Evolutionary conservation across 164 flowering plant species (phyloP).

Genomic region (Sedum album): DNA sequence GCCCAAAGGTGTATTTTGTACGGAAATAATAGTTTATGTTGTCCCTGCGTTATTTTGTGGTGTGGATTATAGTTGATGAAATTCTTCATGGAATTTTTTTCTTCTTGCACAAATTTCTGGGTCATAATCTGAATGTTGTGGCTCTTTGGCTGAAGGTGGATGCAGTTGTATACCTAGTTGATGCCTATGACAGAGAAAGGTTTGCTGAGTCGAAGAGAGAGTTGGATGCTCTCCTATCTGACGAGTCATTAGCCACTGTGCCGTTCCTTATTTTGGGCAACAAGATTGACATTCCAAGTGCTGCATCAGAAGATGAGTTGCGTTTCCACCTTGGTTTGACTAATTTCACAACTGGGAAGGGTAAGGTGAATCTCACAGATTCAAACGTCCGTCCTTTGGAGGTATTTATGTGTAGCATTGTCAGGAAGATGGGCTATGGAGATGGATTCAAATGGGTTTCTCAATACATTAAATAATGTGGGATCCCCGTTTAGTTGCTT

Average conservation of each 20-base stretch:
- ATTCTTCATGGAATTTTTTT: no score
- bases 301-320: conserved; percentile 49
- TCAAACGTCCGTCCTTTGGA: conserved; percentile 35
- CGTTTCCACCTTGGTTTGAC: conserved; percentile 36
- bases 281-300: conserved; percentile 47
- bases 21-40: background rate
- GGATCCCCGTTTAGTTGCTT: background rate
- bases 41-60: background rate
- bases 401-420: conserved; percentile 47
- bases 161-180: conserved; percentile 44
- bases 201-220: conserved; percentile 31
- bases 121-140: background rate
- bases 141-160: conserved; percentile 26
- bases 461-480: conserved; percentile 25
- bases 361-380: conserved; percentile 29
- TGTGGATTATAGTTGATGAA: background rate
- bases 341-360: conserved; percentile 43
- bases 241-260: conserved; percentile 33
- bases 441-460: conserved; percentile 49
- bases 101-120: background rate
- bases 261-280: conserved; percentile 43
- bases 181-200: conserved; percentile 44
- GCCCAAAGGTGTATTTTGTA: background rate
- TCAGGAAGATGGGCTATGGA: conserved; percentile 39
- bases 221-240: conserved; percentile 31